Evolutionary conservation across 2,329 filamentous ascomycete genomes (phyloP), one percentile per base, ranked within the genome.

Genomic region (Exophiala xenobiotica): DNA sequence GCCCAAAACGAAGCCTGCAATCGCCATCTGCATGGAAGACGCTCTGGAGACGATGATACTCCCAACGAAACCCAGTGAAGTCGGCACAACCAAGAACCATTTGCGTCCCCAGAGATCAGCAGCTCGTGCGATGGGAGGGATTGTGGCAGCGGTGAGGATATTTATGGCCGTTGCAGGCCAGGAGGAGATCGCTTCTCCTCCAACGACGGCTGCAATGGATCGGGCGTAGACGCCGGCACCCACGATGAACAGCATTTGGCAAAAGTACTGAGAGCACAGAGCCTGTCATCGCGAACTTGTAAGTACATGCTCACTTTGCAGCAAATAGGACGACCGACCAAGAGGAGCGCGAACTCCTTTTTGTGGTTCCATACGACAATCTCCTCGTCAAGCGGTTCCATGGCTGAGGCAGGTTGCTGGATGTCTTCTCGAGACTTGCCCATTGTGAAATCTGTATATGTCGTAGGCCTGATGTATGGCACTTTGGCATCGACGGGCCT

Each of bases 21-120:
- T 49, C 6, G 38, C 44, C 23, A 41, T 51, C 20, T 24, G 16
- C 41, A 51, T 51, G 3, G 31, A 33, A 11, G 19, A 22, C 7
- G 51, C 51, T 41, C 33, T 38, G 8, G 46, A 23, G 12, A 46
- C 27, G 12, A 54, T 41, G 14, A 54, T 35, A 9, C 37, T 22
- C 18, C 51, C 51, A 24, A 54, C 26, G 20, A 44, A 39, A 18
- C 51, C 51, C 8, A 42, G 5, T n/a, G 27, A 35, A 24, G 50
- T 51, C 4, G 39, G 14, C 3, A 37, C 33, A 8, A 59, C 50
- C 1, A 59, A 8, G 18, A 56, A 20, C 46, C 46, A 54, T 41
- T 59, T 59, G 11, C 56, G 26, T 22, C 56, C 56, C 53, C 50
- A 58, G 27, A 44, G 48, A 27, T 58, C 55, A 1, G 55, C 49